Percentiles rank a stretch among this genome's conserved stretches.
phyloP scores from a whole-genome alignment of 305 asterid genomes.

The Solanum hybrid region DNA sequence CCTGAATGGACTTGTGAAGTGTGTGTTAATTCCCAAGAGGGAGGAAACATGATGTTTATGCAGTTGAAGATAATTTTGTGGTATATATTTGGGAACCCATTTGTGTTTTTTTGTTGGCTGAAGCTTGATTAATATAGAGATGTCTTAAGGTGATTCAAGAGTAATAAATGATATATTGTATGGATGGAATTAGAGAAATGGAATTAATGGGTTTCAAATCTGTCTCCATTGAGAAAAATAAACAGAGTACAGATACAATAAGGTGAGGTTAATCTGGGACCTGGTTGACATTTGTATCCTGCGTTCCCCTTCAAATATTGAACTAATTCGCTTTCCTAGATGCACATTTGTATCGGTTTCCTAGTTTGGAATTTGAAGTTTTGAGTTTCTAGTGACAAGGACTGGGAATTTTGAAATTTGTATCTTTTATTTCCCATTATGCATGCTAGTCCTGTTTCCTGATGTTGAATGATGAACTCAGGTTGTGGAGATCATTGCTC shows the following conservation, averaged over 20 bases:
- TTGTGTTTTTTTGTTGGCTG: background rate
- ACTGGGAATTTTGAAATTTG: background rate
- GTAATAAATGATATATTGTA: background rate
- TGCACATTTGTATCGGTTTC: background rate
- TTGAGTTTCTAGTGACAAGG: background rate
- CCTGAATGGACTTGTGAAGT: background rate
- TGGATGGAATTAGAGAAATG: background rate
- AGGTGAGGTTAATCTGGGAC: background rate
- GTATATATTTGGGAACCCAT: background rate
- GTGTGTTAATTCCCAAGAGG: background rate
- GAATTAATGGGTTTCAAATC: background rate
- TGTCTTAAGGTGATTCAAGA: background rate
- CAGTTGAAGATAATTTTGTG: background rate
- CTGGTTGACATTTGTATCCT: background rate
- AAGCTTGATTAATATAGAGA: background rate
- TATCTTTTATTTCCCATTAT: background rate
- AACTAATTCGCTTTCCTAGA: background rate
- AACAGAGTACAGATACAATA: background rate
- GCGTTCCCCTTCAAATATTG: background rate
- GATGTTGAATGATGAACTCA: conserved; percentile 19
- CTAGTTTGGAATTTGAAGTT: background rate
- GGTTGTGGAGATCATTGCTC: conserved; percentile 76
- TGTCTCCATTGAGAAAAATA: background rate
- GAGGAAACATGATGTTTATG: background rate
- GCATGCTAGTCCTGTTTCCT: background rate